Base-by-base conservation (phyloP, 345 rosid genomes). In the Linum tenue region DNA sequence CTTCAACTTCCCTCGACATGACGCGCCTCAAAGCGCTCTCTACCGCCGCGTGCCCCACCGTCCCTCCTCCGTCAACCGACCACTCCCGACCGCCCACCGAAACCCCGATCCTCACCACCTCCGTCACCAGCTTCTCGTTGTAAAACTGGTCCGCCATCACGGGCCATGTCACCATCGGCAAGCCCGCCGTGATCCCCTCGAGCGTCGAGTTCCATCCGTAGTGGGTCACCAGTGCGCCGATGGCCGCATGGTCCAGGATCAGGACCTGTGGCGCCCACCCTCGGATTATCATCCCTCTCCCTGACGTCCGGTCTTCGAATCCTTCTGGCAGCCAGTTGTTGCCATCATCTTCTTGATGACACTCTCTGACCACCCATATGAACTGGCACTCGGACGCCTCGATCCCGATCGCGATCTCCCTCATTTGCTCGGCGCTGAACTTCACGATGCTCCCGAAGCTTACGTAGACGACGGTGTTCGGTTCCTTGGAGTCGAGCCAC, bases 241-340 rank as follows among this genome's bases (percentile, higher is more conserved):
- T n/a, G 3, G 68, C 53, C 40, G 39, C 5, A 8, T 73, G 77
- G 12, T 73, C 70, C 6, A 70, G 77, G 22, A 73, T 71, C 75
- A 65, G 37, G 16, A 58, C 58, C 22, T 68, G 75, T 2, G 75
- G 75, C 15, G 75, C 77, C 73, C 69, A 55, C 3, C 74, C 70
- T 35, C 73, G 39, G 22, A 65, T 15, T 7, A 59, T 39, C 1
- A 50, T 3, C 5, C 65, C 71, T 6, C 63, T 67, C 1, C 75
- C 81, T 57, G 65, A 63, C 56, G 40, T 72, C 69, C 66, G 72
- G 31, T 72, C 35, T 72, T 81, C 85, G 31, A 67, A 79, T 0
- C 69, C 69, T 66, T 64, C 60, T 0, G 76, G 79, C 53, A 75
- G 6, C 76, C 78, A 66, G 9, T 63, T 50, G 2, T 44, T 42